Percentiles rank a stretch among this genome's conserved stretches.
These are phyloP conservation scores for Ascoidea rubescens DNA, from an alignment of 805 yeast species.

Conservation along the genomic window DNA sequence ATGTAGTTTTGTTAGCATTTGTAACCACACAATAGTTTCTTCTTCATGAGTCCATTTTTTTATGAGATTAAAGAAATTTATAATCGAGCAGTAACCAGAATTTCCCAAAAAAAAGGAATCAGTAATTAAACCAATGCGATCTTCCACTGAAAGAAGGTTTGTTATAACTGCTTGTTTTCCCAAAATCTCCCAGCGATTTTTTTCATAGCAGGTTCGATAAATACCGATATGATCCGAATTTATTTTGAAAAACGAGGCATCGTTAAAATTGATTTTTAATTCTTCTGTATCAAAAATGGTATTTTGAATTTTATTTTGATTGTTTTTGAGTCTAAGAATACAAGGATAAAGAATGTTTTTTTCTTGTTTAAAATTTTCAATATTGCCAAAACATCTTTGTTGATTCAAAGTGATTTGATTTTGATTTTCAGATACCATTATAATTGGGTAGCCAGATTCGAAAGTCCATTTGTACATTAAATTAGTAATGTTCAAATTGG, in stretches of 20 bases:
- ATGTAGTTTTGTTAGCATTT: constrained; percentile 35
- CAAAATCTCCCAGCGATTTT: constrained; percentile 55
- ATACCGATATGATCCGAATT: constrained; percentile 67
- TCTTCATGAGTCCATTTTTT: constrained; percentile 45
- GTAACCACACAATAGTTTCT: constrained; percentile 57
- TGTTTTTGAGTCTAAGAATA: constrained; percentile 47
- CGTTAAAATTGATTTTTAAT: constrained; percentile 28
- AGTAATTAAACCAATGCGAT: constrained; percentile 69
- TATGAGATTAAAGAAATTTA: constrained; percentile 44
- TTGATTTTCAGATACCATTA: constrained; percentile 32
- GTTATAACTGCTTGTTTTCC: constrained; percentile 39
- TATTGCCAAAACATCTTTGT: constrained; percentile 55
- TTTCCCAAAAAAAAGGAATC: constrained; percentile 62
- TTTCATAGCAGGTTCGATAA: constrained; percentile 57
- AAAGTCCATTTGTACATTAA: constrained; percentile 64
- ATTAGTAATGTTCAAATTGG: constrained; percentile 43
- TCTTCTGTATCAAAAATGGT: constrained; percentile 41
- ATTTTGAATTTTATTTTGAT: constrained; percentile 34
- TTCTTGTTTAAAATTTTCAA: constrained; percentile 64
- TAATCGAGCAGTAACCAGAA: constrained; percentile 54
- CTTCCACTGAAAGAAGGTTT: constrained; percentile 54
- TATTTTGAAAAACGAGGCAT: constrained; percentile 35
- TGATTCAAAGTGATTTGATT: constrained; percentile 31
- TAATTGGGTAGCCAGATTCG: constrained; percentile 59
- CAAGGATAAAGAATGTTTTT: constrained; percentile 57